A percentile compares a stretch with the other conserved stretches of the same genome.
Evolutionary conservation across 441 rosid genomes (phyloP).

Genomic region (Gossypium trilobum): DNA sequence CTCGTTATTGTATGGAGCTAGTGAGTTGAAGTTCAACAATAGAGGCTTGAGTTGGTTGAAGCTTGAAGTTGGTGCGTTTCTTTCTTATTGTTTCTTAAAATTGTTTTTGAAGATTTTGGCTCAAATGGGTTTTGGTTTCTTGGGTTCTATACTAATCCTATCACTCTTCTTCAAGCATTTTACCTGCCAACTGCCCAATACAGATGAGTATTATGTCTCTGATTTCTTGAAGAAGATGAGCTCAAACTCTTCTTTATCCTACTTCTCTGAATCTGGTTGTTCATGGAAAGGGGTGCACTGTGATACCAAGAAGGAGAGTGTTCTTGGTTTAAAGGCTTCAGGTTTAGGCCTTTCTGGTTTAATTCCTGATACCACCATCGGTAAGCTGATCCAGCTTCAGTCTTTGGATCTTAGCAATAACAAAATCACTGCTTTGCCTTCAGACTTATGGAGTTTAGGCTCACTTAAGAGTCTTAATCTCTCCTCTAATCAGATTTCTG

Average conservation of each 20-base stretch:
- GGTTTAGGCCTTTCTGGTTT: slow-evolving; percentile 60
- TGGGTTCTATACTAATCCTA: slow-evolving; percentile 45
- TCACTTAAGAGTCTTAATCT: slow-evolving; percentile 57
- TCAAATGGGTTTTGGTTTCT: slow-evolving; percentile 56
- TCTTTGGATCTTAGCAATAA: slow-evolving; percentile 31
- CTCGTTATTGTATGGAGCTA: neutral
- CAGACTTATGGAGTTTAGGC: slow-evolving; percentile 81
- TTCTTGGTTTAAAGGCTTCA: slow-evolving; percentile 41
- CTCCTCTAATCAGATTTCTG: slow-evolving; percentile 61
- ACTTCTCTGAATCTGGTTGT: slow-evolving; percentile 55
- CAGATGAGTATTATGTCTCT: slow-evolving; percentile 71
- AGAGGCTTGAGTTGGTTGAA: slow-evolving; percentile 20
- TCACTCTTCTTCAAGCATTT: slow-evolving; percentile 43
- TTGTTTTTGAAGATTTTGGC: neutral
- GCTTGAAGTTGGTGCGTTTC: slow-evolving; percentile 15
- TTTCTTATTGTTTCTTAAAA: neutral
- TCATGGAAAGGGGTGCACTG: slow-evolving; percentile 66
- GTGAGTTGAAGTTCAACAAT: slow-evolving; percentile 9
- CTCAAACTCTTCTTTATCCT: slow-evolving; percentile 28
- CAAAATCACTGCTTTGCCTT: slow-evolving; percentile 62
- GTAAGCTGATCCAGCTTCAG: slow-evolving; percentile 64
- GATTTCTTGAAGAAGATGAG: slow-evolving; percentile 61
- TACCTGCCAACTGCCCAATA: slow-evolving; percentile 60
- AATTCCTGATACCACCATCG: slow-evolving; percentile 73
- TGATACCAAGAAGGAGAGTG: slow-evolving; percentile 43